phyloP scores from a whole-genome alignment of 1,284 basidiomycete genomes.

The Trichosporon sp. region DNA sequence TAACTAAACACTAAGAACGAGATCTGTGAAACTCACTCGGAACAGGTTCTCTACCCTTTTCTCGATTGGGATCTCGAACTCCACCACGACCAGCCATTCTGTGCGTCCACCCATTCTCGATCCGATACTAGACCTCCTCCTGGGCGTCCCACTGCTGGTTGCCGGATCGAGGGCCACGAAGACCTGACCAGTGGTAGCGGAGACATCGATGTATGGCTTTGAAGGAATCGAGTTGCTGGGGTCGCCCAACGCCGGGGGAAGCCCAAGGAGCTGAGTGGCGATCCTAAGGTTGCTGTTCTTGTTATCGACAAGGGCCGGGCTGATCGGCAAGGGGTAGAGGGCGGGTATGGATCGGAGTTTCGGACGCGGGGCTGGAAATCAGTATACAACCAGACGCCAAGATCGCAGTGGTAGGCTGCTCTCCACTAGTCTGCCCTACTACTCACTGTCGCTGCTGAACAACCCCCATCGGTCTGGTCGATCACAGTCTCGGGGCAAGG shows the following conservation, averaged over 20 bases:
- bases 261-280: slow-evolving; percentile 27
- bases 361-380: slow-evolving; percentile 17
- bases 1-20: too few relatives aligned
- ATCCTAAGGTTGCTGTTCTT: slow-evolving; percentile 15
- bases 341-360: slow-evolving; percentile 29
- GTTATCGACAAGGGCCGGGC: background rate
- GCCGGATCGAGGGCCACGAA: slow-evolving; percentile 27
- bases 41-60: slow-evolving; percentile 17
- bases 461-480: slow-evolving; percentile 29
- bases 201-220: slow-evolving; percentile 33
- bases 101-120: slow-evolving; percentile 19
- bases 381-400: background rate
- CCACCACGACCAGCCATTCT: slow-evolving; percentile 39
- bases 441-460: slow-evolving; percentile 29
- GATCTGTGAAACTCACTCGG: slow-evolving; percentile 20
- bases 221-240: slow-evolving; percentile 1
- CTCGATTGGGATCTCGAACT: slow-evolving; percentile 33
- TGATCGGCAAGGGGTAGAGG: slow-evolving; percentile 33
- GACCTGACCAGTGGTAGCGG: slow-evolving; percentile 35
- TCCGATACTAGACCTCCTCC: background rate
- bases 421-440: too few relatives aligned
- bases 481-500: slow-evolving; percentile 29
- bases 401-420: too few relatives aligned
- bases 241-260: slow-evolving; percentile 20
- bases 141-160: background rate